Base-by-base conservation (phyloP, 169 alveolate species). In the Eimeria sp. region DNA sequence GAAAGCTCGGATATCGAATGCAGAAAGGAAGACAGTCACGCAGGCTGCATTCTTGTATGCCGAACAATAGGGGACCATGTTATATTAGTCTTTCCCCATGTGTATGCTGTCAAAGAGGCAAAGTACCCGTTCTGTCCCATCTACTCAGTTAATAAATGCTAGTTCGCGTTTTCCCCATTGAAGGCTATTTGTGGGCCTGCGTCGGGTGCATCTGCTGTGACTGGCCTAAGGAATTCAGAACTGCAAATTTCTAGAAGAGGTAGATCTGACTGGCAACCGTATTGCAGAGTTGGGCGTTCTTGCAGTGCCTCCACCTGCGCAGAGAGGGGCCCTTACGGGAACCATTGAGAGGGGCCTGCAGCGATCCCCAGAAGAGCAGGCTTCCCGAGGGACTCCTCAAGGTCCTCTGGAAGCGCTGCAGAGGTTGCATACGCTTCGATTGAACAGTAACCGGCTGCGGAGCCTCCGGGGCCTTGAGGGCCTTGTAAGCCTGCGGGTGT, bases 341-440 rank as follows among this genome's bases (percentile, higher is more conserved):
- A 14, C 73, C 27, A 9, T 5, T n/a, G 16, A 30, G 9, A 73
- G 90, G 90, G 90, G 9, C 10, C 47, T 51, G 30, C 18, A 30
- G n/a, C 30, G 49, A 51, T 16, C 22, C n/a, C 65, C 93, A 27
- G 40, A 63, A 22, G 93, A 45, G 22, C 57, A 27, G 30, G 22
- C 40, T 5, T 14, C 45, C 63, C 13, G n/a, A 51, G n/a, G 4
- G 54, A 18, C 70, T 22, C 7, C 61, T 16, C 58, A 20, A 16
- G 61, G 61, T n/a, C 88, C 82, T 43, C 93, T 93, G 40, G 49
- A 67, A 5, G 94, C 87, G 11, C 92, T 93, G 27, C 51, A 73
- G 61, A 87, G 80, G 70, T 78, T 93, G 67, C 96, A 93, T 18
- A 83, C 94, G 18, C 94, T 93, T 67, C 70, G 96, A 54, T 67